phyloP scores from a whole-genome alignment of 2,329 filamentous ascomycete genomes.

The Scopulariopsis brevicaulis region DNA sequence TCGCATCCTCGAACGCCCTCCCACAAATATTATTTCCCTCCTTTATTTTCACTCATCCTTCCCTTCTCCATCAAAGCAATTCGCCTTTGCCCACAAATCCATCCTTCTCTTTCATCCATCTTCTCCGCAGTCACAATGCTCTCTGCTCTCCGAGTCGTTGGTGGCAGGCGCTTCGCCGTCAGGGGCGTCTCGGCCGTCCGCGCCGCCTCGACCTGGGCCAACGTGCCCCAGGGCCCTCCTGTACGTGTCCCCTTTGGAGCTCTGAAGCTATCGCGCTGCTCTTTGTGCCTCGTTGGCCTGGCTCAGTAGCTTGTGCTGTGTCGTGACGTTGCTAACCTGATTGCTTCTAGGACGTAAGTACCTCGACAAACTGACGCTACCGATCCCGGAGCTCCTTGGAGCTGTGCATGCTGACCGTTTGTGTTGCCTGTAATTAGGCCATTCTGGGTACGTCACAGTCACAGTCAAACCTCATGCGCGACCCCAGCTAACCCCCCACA shows the following conservation, averaged over 20 bases:
- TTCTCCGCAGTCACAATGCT: conserved; percentile 26
- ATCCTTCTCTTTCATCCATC: background rate
- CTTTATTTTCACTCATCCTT: background rate
- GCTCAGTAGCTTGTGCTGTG: background rate
- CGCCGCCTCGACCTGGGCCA: conserved; percentile 72
- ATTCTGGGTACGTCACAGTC: conserved; percentile 54
- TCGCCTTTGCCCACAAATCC: background rate
- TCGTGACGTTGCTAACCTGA: background rate
- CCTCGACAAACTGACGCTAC: background rate
- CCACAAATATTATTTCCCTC: background rate
- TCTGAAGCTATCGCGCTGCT: background rate
- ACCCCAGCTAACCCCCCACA: conserved; percentile 14
- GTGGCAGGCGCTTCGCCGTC: conserved; percentile 23
- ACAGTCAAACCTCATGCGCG: background rate
- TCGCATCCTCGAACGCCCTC: no score
- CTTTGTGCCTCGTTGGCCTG: background rate
- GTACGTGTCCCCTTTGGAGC: conserved; percentile 41
- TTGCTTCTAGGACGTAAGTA: conserved; percentile 5
- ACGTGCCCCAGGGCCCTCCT: conserved; percentile 87
- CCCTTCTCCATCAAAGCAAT: background rate
- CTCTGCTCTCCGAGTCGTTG: conserved; percentile 30
- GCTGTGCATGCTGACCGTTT: background rate
- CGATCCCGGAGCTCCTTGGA: background rate
- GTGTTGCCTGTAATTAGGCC: conserved; percentile 35
- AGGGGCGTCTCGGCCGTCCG: conserved; percentile 30